A percentile compares a stretch with the other conserved stretches of the same genome.
These are phyloP conservation scores for Maudiozyma bulderi DNA, from an alignment of 805 yeast genomes.

Conservation along the genomic window DNA sequence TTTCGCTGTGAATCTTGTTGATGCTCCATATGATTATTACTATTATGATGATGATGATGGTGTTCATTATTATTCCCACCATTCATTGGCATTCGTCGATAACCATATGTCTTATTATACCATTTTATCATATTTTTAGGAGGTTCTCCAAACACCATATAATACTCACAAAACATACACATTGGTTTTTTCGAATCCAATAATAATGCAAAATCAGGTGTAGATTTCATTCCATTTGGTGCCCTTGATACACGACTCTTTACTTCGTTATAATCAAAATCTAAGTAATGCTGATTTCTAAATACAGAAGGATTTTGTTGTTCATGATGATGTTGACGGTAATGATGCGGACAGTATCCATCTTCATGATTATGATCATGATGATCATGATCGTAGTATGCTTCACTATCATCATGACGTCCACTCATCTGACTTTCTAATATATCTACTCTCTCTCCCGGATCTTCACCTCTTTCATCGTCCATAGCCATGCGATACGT, in stretches of 20 bases:
- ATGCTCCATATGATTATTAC: slow-evolving; percentile 2
- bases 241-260: background rate
- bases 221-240: background rate
- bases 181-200: slow-evolving; percentile 18
- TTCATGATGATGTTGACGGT: slow-evolving; percentile 6
- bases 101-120: slow-evolving; percentile 31
- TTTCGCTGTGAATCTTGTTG: slow-evolving; percentile 10
- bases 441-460: background rate
- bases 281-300: slow-evolving; percentile 11
- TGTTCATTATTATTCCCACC: slow-evolving; percentile 4
- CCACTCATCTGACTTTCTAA: background rate
- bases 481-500: background rate
- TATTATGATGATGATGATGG: slow-evolving; percentile 6
- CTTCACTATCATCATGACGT: slow-evolving; percentile 2
- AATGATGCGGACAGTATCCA: slow-evolving; percentile 7
- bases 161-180: slow-evolving; percentile 46
- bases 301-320: slow-evolving; percentile 5
- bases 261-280: slow-evolving; percentile 8
- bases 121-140: slow-evolving; percentile 44
- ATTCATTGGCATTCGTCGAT: slow-evolving; percentile 14
- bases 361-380: slow-evolving; percentile 4
- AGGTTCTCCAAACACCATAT: slow-evolving; percentile 39
- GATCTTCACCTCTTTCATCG: slow-evolving; percentile 3
- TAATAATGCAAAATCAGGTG: slow-evolving; percentile 21
- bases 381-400: slow-evolving; percentile 1